Conservation (phyloP, 139 green algal genomes). For the Chlorella sp. region DNA sequence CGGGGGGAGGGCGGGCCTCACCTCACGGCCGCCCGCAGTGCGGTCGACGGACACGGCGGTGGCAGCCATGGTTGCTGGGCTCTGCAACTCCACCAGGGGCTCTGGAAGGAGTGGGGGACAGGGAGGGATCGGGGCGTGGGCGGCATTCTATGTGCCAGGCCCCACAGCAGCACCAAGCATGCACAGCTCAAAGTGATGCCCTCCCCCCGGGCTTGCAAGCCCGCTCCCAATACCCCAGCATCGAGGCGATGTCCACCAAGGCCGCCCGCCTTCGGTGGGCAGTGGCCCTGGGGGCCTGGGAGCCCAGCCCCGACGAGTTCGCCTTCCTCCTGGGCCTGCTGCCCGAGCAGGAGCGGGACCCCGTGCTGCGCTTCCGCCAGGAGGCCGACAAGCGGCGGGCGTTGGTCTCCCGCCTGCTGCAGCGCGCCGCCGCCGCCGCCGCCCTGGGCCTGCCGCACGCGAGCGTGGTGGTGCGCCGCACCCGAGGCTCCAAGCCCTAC, state of each 20-base stretch:
- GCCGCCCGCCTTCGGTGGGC: constrained; percentile 46
- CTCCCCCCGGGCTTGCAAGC: too few relatives aligned
- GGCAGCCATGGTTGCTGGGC: constrained; percentile 38
- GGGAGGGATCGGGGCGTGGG: neutral
- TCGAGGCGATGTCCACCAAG: too few relatives aligned
- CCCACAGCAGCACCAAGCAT: too few relatives aligned
- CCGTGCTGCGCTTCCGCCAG: constrained; percentile 27
- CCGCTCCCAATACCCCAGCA: too few relatives aligned
- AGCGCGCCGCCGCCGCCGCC: constrained; percentile 26
- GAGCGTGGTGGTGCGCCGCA: constrained; percentile 55
- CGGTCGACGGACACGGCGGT: constrained; percentile 49
- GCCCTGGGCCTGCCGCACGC: constrained; percentile 51
- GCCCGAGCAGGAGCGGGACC: constrained; percentile 25
- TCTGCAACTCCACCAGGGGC: too few relatives aligned
- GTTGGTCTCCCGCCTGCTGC: constrained; percentile 66
- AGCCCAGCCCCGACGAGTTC: constrained; percentile 38
- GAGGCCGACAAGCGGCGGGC: constrained; percentile 61
- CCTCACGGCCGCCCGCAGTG: constrained; percentile 46
- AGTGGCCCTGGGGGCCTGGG: constrained; percentile 50
- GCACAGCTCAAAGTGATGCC: too few relatives aligned
- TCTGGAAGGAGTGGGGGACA: neutral
- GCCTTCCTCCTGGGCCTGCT: constrained; percentile 50
- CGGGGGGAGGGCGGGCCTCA: neutral
- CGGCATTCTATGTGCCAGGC: too few relatives aligned
- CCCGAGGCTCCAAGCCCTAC: constrained; percentile 79